Base-by-base conservation (phyloP, 305 asterid species). In the Caryopteris hybrid region DNA sequence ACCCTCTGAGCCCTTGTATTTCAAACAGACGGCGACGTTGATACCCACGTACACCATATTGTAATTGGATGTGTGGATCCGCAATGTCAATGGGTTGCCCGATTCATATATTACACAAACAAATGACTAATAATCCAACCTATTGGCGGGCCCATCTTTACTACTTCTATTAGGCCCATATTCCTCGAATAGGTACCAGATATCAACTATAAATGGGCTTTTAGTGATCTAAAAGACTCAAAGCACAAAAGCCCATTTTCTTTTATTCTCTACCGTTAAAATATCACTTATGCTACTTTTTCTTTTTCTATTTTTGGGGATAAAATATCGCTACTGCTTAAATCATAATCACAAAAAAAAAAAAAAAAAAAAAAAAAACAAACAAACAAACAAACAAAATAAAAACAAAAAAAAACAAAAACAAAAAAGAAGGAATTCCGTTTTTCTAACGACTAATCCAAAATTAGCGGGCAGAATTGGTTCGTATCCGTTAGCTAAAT, bases 391-490 rank as follows among this genome's bases (percentile, higher is more conserved):
- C 61, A 27, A 20, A 58, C 65, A 57, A 61, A 12, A 4, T 1
- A 6, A 17, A 14, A 31, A 14, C n/a, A 0, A n/a, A 11, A 18
- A 38, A 45, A 3, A 22, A 14, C 34, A 8, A 6, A 5, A 50
- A 0, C 61, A 0, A 12, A 0, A 22, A 27, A 12, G 0, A 27
- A 2, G 6, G 18, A 53, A 25, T n/a, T 36, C 5, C 2, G 34
- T 63, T 33, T 48, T 56, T 48, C 8, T 21, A 70, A 71, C 74
- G 36, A 55, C 74, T 36, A 50, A 38, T 54, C 77, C 80, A 31
- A 61, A 78, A 61, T 62, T 71, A 72, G 80, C 75, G 77, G 67
- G 72, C 17, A 74, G 71, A 29, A 51, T 14, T 69, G 71, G 42
- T 69, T 73, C 64, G 48, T 55, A 25, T 51, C 39, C 74, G 54